These are phyloP conservation scores for Fusarium neocosmosporiellum DNA, from an alignment of 2,329 filamentous ascomycete species.

Conservation along the genomic window DNA sequence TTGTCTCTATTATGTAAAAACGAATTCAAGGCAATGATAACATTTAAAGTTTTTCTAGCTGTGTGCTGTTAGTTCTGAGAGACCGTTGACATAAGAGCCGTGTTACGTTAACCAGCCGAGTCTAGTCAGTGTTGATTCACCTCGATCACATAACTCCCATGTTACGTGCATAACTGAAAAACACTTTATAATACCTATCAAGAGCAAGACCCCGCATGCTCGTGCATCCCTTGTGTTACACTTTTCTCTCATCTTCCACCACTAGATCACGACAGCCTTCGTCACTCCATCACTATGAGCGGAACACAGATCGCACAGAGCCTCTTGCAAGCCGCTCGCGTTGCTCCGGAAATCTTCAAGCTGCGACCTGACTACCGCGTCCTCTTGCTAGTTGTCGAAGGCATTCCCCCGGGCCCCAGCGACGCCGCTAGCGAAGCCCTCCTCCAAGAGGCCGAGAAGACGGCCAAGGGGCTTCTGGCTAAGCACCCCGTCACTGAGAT, in stretches of 20 bases:
- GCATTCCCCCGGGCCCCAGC: conserved; percentile 25
- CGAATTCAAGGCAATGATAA: neutral
- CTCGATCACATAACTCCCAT: neutral
- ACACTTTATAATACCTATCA: neutral
- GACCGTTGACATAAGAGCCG: neutral
- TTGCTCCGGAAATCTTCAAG: conserved; percentile 28
- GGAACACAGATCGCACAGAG: neutral
- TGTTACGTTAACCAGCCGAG: neutral
- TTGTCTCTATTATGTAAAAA: neutral
- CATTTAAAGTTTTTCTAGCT: neutral
- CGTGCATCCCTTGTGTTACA: neutral
- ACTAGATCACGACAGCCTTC: neutral
- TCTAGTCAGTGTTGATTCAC: neutral
- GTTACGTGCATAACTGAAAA: neutral
- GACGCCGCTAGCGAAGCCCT: conserved; percentile 26
- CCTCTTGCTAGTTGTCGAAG: conserved; percentile 29
- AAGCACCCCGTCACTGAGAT: conserved; percentile 21
- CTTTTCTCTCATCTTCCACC: neutral
- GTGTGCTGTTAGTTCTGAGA: neutral
- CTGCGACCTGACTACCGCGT: conserved; percentile 31
- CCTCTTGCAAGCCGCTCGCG: conserved; percentile 2
- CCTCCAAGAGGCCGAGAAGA: conserved; percentile 24
- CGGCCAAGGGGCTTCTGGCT: neutral
- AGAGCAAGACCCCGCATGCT: neutral
- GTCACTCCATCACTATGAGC: neutral